Evolutionary conservation across 306 rosid species (phyloP).

Genomic region (Alnus glutinosa): DNA sequence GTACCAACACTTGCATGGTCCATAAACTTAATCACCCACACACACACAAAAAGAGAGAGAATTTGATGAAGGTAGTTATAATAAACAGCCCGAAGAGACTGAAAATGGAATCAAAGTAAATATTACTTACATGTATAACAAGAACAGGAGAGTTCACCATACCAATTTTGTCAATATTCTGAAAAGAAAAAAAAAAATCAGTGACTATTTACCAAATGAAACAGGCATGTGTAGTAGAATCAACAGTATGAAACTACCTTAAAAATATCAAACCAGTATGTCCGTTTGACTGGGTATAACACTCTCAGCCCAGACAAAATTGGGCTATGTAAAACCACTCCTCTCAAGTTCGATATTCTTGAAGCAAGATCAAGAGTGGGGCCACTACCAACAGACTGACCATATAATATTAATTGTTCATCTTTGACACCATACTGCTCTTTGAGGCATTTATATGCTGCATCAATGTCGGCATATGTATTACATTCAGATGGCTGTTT

Average conservation of each 20-base stretch:
- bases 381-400: conserved; percentile 96
- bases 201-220: conserved; percentile 22
- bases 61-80: not conserved
- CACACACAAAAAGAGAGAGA: not conserved
- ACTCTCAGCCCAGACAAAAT: conserved; percentile 90
- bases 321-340: conserved; percentile 88
- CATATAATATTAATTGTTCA: conserved; percentile 82
- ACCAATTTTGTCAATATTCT: conserved; percentile 87
- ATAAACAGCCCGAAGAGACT: not conserved
- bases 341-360: conserved; percentile 67
- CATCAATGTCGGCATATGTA: conserved; percentile 91
- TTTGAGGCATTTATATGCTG: conserved; percentile 84
- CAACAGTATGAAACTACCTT: conserved; percentile 50
- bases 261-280: conserved; percentile 94
- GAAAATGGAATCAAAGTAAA: not conserved
- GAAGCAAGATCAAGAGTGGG: conserved; percentile 94
- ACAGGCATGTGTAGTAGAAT: conserved; percentile 21
- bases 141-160: conserved; percentile 76
- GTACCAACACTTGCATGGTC: not conserved
- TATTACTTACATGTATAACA: conserved; percentile 81
- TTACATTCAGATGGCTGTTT: conserved; percentile 92
- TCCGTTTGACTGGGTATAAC: conserved; percentile 82
- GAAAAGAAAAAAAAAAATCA: conserved; percentile 34
- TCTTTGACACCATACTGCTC: conserved; percentile 82
- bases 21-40: not conserved